These are phyloP conservation scores for Leishmania lainsoni DNA, from an alignment of 208 protist genomes.

Conservation along the genomic window DNA sequence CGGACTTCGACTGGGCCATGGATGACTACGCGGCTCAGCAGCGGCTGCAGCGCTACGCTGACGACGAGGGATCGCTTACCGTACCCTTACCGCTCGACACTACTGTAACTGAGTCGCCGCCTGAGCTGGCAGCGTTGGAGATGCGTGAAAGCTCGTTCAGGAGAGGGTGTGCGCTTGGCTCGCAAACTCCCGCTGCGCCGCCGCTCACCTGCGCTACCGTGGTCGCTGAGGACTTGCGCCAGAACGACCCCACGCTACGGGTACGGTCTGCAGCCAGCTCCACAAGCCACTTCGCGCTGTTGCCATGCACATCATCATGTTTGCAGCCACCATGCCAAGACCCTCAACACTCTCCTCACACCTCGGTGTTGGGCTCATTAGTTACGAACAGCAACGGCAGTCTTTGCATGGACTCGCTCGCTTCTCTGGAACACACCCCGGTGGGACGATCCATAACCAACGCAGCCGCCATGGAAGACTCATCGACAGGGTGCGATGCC, in stretches of 20 bases:
- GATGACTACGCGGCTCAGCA: constrained; percentile 15
- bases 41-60: background rate
- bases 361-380: background rate
- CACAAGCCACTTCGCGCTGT: background rate
- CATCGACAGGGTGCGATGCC: constrained; percentile 1
- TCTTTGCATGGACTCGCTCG: constrained; percentile 4
- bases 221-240: background rate
- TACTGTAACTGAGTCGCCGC: background rate
- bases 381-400: constrained; percentile 2
- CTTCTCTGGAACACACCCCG: constrained; percentile 22
- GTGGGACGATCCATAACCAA: constrained; percentile 4
- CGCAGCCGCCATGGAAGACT: constrained; percentile 16
- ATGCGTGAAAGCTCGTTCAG: background rate
- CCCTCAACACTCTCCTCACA: background rate
- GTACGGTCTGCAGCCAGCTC: background rate
- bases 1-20: constrained; percentile 12
- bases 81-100: background rate
- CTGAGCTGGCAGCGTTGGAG: background rate
- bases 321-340: background rate
- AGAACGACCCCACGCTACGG: background rate
- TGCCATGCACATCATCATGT: background rate
- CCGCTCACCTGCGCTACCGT: background rate
- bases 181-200: background rate
- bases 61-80: background rate
- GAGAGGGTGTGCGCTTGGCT: background rate